Base-by-base conservation (phyloP, 2,329 filamentous ascomycete genomes). In the Lachnellula cervina region DNA sequence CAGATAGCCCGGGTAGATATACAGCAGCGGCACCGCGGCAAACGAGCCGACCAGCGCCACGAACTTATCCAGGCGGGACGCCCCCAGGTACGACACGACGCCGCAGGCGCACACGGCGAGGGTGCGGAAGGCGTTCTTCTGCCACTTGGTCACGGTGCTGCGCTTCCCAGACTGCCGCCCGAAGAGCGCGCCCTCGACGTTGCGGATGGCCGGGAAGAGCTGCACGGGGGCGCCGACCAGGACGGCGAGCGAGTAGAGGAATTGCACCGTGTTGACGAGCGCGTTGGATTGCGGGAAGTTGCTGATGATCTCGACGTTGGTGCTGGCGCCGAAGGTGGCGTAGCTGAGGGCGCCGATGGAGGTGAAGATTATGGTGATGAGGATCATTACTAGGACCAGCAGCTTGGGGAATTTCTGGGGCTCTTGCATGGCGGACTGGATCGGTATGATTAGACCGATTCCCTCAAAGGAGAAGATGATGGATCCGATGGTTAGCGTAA, bases 381-480 rank as follows among this genome's bases (percentile, higher is more conserved):
- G 86, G 66, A 96, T 79, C 92, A 97, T 97, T 68, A 97, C 90
- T 43, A 84, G 81, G 50, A 86, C 87, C 62, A 97, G 84, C 49
- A 97, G 90, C 56, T 82, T 82, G 47, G 92, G 90, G 72, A 97
- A 97, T 70, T 95, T 93, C 57, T 85, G 77, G 0, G 93, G 94
- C 43, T 91, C 79, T 68, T 86, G 88, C 93, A 97, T 97, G 23
- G 91, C 94, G 65, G 93, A 90, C 72, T 97, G 94, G 58, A 97
- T 96, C 0, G 94, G 93, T 58, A 97, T 96, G 71, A 97, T 94
- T 46, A 97, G 83, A 13, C 93, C 93, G 58, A 97, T 93, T 28
- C 93, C 93, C 70, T 97, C 93, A 69, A 97, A 97, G 0, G 94
- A 97, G 76, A 97, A 97, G 71, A 97, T 97, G 32, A 93, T 93